Evolutionary conservation across 352 stramenopile species (phyloP), one percentile per base, ranked within the genome.

Genomic region (Pythium pyrilobum): DNA sequence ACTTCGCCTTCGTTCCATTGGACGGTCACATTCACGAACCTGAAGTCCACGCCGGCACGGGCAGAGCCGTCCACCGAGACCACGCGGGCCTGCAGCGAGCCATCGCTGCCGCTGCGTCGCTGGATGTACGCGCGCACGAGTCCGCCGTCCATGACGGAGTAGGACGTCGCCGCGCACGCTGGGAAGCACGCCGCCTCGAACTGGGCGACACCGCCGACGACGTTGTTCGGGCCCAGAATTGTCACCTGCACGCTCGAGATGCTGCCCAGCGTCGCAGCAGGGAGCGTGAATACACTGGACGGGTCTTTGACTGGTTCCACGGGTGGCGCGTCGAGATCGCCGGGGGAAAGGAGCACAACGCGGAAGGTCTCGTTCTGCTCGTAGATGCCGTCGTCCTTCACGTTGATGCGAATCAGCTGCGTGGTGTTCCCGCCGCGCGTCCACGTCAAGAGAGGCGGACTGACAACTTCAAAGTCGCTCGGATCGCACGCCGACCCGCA

Each of bases 181-280:
- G 77, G 72, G 54, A 89, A 90, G 27, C 82, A 92, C n/a, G 80
- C 64, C 0, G 77, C 67, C 27, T 80, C 64, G 10, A 92, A 85
- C 49, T 89, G 80, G 12, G 86, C 50, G 3, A 69, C 56, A 4
- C 82, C 82, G 0, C 67, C 45, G 24, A 54, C 68, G 1, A 69
- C 76, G 48, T 90, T 56, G 33, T 90, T 90, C 2, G 79, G 79
- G 1, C 79, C 79, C 28, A 52, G 46, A 21, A 90, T 88, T 13
- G 62, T 76, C 13, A 88, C 66, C 10, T 67, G n/a, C 11, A 83
- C 48, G 41, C 82, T 55, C 4, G 51, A 51, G 42, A 82, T 74
- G 13, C 56, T 62, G 8, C 74, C 74, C 11, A 87, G 69, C 5
- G 32, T 49, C 4, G 73, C 73, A 24, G 66, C 59, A 1, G 65